Percentiles rank a stretch among this genome's conserved stretches.
These are phyloP conservation scores for Cercophora newfieldiana DNA, from an alignment of 495 filamentous ascomycete species.

Conservation along the genomic window DNA sequence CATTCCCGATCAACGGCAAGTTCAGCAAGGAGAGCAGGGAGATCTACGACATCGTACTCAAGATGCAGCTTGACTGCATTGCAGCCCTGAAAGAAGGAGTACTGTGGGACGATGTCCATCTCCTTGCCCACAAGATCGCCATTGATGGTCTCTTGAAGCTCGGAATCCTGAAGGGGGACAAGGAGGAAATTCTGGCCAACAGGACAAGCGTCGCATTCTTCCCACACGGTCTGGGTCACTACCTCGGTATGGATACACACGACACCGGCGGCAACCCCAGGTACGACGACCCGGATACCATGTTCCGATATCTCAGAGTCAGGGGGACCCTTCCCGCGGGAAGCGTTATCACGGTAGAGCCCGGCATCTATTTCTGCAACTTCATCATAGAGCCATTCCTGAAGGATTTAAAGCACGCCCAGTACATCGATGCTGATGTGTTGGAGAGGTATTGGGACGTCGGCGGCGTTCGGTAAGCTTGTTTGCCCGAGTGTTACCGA, in stretches of 20 bases:
- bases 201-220: conserved; percentile 85
- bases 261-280: conserved; percentile 87
- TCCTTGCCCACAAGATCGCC: conserved; percentile 74
- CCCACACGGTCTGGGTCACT: conserved; percentile 89
- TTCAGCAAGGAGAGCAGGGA: conserved; percentile 70
- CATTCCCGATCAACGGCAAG: conserved; percentile 76
- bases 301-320: conserved; percentile 87
- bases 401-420: conserved; percentile 63
- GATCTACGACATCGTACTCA: conserved; percentile 83
- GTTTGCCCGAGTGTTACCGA: not conserved
- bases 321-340: conserved; percentile 71
- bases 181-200: conserved; percentile 69
- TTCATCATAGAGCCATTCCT: conserved; percentile 89
- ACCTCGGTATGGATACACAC: conserved; percentile 93
- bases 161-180: conserved; percentile 69
- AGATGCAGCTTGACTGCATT: conserved; percentile 81
- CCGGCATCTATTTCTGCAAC: conserved; percentile 89
- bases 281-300: conserved; percentile 76
- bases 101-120: conserved; percentile 83
- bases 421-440: conserved; percentile 72
- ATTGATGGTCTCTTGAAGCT: conserved; percentile 75
- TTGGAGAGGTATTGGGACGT: conserved; percentile 86
- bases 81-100: conserved; percentile 71
- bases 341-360: conserved; percentile 86
- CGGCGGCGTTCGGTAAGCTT: conserved; percentile 68